Evolutionary conservation across 2,329 filamentous ascomycete species (phyloP), one percentile per base, ranked within the genome.

Genomic region (Monilinia aucupariae): DNA sequence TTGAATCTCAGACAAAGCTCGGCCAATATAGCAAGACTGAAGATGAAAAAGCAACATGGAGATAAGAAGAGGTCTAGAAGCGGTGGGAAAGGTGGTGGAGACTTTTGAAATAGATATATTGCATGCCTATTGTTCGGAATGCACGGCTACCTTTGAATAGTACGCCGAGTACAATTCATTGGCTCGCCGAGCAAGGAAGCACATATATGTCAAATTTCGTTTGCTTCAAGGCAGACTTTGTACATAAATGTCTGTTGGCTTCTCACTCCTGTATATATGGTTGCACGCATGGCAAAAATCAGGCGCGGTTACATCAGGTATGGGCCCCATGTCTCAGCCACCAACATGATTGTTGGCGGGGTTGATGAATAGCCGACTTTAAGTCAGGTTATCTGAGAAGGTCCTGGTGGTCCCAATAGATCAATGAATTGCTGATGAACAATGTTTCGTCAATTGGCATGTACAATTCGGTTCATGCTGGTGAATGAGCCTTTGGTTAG

Each of bases 21-120:
- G 4, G 71, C 71, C n/a, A 74, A 74, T 59, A 34, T 61, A 9
- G 62, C 63, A n/a, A 65, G 73, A 48, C 48, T 75, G 7, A 69
- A 61, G 25, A 67, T 65, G 41, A 75, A 75, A 63, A 75, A 75
- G 66, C 62, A 68, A 59, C 73, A 73, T 20, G 64, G 70, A 20
- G 68, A 71, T 32, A 75, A 74, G 56, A 75, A 75, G 61, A 65
- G 61, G 20, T 64, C 68, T 13, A 65, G 71, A 60, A 68, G 62
- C n/a, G 49, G 43, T 4, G 63, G 63, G 22, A 54, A 60, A 27
- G 32, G 55, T 27, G 39, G 53, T 15, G 32, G 39, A n/a, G 43
- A 58, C 9, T 58, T 43, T 22, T 62, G 37, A 53, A 25, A 25
- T 13, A 34, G 27, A 47, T 20, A 32, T 32, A 45, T 55, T 15